Conservation (phyloP, 345 rosid genomes). For the Pistacia integerrima region DNA sequence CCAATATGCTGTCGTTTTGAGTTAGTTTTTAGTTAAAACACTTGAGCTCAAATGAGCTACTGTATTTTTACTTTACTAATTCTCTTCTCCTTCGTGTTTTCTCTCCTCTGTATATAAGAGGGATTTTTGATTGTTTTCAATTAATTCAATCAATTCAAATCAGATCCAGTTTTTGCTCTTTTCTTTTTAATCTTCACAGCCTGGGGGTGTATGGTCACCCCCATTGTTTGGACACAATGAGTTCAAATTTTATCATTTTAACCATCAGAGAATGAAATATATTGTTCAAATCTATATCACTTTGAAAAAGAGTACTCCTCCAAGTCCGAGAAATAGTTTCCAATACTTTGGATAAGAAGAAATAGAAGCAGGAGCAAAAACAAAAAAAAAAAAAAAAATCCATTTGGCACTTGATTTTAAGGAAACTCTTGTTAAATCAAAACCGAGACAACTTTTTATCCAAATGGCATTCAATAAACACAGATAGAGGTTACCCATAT, state of each 20-base stretch:
- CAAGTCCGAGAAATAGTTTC: not conserved
- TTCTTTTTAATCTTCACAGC: no score
- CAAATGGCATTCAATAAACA: not conserved
- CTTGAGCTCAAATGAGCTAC: no score
- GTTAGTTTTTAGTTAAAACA: no score
- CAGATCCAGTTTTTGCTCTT: no score
- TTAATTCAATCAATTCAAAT: no score
- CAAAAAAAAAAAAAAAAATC: not conserved
- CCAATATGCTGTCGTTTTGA: no score
- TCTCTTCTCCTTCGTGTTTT: no score
- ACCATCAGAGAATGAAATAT: not conserved
- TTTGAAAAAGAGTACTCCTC: not conserved
- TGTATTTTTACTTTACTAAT: no score
- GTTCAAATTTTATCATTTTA: not conserved
- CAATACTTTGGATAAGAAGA: conserved; percentile 7
- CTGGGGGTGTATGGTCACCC: no score
- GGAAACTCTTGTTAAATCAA: not conserved
- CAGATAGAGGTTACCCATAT: not conserved
- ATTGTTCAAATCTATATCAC: not conserved
- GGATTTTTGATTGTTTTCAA: no score
- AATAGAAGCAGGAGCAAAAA: not conserved
- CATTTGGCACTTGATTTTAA: not conserved
- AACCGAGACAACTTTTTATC: not conserved
- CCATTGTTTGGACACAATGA: not conserved
- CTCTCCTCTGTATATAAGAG: no score